These are phyloP conservation scores for Skeletonema menzelii DNA, from an alignment of 108 stramenopile genomes.

Conservation along the genomic window DNA sequence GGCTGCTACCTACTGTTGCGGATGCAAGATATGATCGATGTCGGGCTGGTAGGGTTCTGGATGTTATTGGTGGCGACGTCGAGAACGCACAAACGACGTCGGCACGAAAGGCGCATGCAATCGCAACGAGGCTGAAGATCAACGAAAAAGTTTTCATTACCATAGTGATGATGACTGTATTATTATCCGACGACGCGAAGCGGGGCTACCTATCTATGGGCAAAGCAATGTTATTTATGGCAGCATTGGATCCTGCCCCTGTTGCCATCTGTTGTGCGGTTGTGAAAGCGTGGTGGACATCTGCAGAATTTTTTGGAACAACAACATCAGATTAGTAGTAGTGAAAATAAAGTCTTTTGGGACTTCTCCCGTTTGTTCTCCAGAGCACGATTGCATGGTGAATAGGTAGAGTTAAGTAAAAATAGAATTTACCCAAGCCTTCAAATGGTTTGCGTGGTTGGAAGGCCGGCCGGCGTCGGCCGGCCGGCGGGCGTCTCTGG, in stretches of 20 bases:
- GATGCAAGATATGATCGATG: slow-evolving; percentile 14
- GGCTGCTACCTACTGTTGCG: slow-evolving; percentile 32
- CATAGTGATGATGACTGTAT: neutral
- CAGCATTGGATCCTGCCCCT: neutral
- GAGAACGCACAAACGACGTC: neutral
- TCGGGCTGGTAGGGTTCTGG: neutral
- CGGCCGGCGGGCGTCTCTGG: too few species aligned
- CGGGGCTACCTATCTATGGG: too few species aligned
- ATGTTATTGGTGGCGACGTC: neutral
- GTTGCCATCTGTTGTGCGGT: too few species aligned
- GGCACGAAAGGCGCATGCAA: neutral
- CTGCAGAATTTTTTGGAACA: neutral
- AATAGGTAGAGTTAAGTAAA: too few species aligned
- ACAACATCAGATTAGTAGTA: neutral
- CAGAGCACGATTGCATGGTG: too few species aligned
- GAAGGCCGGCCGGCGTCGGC: too few species aligned
- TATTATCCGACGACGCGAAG: neutral
- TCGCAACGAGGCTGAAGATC: neutral
- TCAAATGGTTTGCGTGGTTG: too few species aligned
- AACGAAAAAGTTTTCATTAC: neutral
- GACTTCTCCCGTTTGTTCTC: too few species aligned
- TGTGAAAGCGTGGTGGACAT: neutral
- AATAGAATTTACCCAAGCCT: too few species aligned
- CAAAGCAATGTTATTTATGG: neutral
- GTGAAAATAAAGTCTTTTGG: too few species aligned